Conservation (phyloP, 495 filamentous ascomycete genomes). For the Xanthoparmelia taractica region DNA sequence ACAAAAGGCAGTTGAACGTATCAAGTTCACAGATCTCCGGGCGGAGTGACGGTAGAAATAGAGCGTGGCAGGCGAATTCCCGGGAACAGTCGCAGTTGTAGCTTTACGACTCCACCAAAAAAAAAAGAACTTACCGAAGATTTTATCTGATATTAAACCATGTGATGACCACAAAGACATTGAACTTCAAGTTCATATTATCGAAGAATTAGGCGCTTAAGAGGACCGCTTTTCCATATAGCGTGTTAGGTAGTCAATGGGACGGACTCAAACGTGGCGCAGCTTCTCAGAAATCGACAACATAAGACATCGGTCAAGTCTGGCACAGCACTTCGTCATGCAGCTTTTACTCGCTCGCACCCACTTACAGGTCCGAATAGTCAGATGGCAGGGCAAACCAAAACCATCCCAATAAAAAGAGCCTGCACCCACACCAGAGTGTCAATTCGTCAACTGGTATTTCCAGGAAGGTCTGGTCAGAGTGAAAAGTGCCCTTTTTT, state of each 20-base stretch:
- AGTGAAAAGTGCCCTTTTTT: too few species aligned
- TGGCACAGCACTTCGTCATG: not conserved
- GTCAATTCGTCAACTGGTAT: not conserved
- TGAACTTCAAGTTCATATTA: not conserved
- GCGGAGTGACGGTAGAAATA: not conserved
- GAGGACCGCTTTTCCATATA: not conserved
- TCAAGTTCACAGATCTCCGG: not conserved
- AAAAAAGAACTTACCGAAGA: not conserved
- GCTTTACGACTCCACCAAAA: too few species aligned
- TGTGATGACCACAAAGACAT: not conserved
- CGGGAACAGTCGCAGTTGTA: not conserved
- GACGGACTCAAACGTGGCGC: not conserved
- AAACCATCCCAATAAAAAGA: not conserved
- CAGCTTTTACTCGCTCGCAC: not conserved
- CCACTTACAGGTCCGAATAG: not conserved
- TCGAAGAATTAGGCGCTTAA: not conserved
- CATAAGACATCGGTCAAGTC: not conserved
- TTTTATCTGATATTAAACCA: not conserved
- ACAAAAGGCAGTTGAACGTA: not conserved
- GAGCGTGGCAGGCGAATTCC: not conserved
- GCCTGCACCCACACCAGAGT: not conserved
- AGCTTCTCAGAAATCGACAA: not conserved
- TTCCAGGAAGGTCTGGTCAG: too few species aligned
- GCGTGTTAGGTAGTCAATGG: not conserved
- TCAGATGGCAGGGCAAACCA: not conserved